phyloP scores from a whole-genome alignment of 176 grass and related monocot genomes.

The Puccinellia tenuiflora region DNA sequence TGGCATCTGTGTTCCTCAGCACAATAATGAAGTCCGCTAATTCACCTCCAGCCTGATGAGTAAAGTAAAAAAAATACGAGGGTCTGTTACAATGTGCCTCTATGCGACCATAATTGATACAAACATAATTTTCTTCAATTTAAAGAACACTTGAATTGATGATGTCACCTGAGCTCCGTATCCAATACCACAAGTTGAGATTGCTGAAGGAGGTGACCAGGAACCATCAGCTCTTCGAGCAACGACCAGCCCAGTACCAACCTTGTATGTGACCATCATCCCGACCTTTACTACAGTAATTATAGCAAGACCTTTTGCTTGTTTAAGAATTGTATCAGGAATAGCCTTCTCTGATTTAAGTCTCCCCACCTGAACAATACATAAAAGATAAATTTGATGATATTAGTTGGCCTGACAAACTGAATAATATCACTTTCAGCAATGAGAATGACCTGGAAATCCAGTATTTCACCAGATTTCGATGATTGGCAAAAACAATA shows the following conservation, averaged over 20 bases:
- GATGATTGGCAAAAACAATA: background rate
- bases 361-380: slow-evolving; percentile 47
- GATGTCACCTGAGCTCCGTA: slow-evolving; percentile 78
- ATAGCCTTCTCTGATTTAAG: slow-evolving; percentile 72
- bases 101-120: background rate
- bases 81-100: background rate
- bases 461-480: background rate
- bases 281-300: slow-evolving; percentile 72
- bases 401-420: background rate
- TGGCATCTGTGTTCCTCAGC: slow-evolving; percentile 74
- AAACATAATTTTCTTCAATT: background rate
- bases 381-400: background rate
- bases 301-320: slow-evolving; percentile 84
- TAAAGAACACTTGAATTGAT: background rate
- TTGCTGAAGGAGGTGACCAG: slow-evolving; percentile 88
- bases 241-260: slow-evolving; percentile 81
- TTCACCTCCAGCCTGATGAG: slow-evolving; percentile 69
- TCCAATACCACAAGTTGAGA: slow-evolving; percentile 82
- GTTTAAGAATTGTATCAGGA: slow-evolving; percentile 71
- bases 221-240: slow-evolving; percentile 72
- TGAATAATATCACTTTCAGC: slow-evolving; percentile 9
- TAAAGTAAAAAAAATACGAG: background rate
- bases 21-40: slow-evolving; percentile 92
- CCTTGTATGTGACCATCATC: slow-evolving; percentile 82
- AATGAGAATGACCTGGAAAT: background rate